Conservation (phyloP, 2,329 filamentous ascomycete species). For the Pleoardoris graminearum region DNA sequence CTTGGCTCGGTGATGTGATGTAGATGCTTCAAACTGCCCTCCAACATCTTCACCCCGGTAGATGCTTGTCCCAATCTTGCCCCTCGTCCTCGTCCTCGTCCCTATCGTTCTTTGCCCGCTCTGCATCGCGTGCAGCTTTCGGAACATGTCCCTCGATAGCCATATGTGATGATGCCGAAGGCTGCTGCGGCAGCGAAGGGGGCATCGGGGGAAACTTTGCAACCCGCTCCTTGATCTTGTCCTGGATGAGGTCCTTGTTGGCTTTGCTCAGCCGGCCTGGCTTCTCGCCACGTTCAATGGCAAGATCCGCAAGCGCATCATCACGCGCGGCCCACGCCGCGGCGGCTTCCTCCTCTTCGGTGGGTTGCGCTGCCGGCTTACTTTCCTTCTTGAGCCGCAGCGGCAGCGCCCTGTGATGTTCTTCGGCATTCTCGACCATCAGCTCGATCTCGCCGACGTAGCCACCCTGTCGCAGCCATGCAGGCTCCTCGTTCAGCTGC, state of each 20-base stretch:
- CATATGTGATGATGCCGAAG: conserved; percentile 30
- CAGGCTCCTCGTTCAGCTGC: conserved; percentile 82
- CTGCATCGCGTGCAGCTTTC: conserved; percentile 18
- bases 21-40: not conserved
- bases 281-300: conserved; percentile 51
- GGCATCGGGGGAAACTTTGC: conserved; percentile 29
- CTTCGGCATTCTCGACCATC: conserved; percentile 42
- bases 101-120: conserved; percentile 8
- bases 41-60: conserved; percentile 28
- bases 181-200: conserved; percentile 26
- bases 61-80: conserved; percentile 42
- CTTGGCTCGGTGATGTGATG: no score
- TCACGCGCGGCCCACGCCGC: conserved; percentile 41
- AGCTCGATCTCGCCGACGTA: conserved; percentile 45
- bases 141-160: conserved; percentile 47
- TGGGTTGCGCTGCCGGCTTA: conserved; percentile 11
- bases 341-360: conserved; percentile 39
- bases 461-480: conserved; percentile 73
- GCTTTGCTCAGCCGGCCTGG: conserved; percentile 33
- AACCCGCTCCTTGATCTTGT: conserved; percentile 36
- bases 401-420: conserved; percentile 32
- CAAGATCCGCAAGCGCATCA: conserved; percentile 45
- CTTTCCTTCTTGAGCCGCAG: conserved; percentile 32
- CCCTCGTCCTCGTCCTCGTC: conserved; percentile 27
- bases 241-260: conserved; percentile 37